A percentile compares a stretch with the other conserved stretches of the same genome.
Evolutionary conservation across 78 protist genomes (phyloP).

Genomic region (Dictyostelium purpureum): DNA sequence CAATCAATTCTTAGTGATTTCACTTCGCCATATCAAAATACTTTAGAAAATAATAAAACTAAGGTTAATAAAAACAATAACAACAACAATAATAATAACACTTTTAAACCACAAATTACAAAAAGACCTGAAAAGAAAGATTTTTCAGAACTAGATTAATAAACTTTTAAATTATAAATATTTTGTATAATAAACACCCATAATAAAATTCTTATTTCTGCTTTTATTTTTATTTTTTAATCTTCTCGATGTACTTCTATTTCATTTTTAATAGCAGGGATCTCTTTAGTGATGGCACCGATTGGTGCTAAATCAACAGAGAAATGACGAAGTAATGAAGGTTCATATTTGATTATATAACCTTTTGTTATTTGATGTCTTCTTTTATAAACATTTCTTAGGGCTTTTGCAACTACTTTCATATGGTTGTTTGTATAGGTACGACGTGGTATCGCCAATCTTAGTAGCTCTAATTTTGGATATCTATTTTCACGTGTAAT

Average conservation of each 20-base stretch:
- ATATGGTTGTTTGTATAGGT: background rate
- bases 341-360: background rate
- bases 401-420: background rate
- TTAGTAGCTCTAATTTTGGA: background rate
- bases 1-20: constrained; percentile 2
- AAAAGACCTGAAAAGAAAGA: background rate
- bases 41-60: background rate
- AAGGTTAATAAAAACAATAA: background rate
- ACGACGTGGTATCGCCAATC: background rate
- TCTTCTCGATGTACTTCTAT: too few relatives aligned
- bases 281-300: too few relatives aligned
- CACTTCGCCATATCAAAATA: background rate
- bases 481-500: background rate
- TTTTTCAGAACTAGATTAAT: constrained; percentile 7
- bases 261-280: too few relatives aligned
- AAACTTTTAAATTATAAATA: too few relatives aligned
- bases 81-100: background rate
- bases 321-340: background rate
- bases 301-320: background rate
- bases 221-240: too few relatives aligned
- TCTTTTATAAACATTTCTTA: background rate
- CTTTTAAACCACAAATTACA: background rate
- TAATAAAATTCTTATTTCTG: too few relatives aligned
- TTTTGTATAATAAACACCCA: too few relatives aligned
- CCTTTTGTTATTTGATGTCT: background rate